A percentile compares a stretch with the other conserved stretches of the same genome.
These are phyloP conservation scores for Beauveria sp. DNA, from an alignment of 2,329 filamentous ascomycete genomes.

Conservation along the genomic window DNA sequence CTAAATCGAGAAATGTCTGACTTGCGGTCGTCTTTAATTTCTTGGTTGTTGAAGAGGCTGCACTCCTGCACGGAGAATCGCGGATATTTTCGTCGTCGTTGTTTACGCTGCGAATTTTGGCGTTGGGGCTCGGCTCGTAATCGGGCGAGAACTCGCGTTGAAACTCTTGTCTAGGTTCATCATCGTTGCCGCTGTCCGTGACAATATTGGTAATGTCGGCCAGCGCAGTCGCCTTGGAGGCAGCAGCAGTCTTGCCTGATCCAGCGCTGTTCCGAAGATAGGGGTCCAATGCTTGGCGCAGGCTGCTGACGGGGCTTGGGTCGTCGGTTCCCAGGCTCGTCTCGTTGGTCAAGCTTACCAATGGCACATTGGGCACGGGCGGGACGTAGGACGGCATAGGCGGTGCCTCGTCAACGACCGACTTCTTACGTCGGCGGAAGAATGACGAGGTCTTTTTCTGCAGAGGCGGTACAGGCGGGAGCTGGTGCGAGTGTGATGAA, in stretches of 20 bases:
- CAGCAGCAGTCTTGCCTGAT: slow-evolving; percentile 15
- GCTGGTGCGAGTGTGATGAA: slow-evolving; percentile 36
- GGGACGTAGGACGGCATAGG: slow-evolving; percentile 45
- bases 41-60: slow-evolving; percentile 24
- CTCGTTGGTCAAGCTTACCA: slow-evolving; percentile 17
- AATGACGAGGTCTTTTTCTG: slow-evolving; percentile 93
- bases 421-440: slow-evolving; percentile 90
- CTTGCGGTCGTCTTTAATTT: slow-evolving; percentile 16
- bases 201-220: slow-evolving; percentile 20
- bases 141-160: slow-evolving; percentile 64
- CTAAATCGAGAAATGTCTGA: slow-evolving; percentile 44
- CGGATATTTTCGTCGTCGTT: slow-evolving; percentile 30
- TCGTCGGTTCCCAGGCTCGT: slow-evolving; percentile 20
- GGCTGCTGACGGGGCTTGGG: slow-evolving; percentile 66
- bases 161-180: slow-evolving; percentile 26
- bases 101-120: slow-evolving; percentile 60
- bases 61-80: slow-evolving; percentile 18
- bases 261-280: slow-evolving; percentile 48
- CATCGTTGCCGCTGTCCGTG: slow-evolving; percentile 12
- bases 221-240: slow-evolving; percentile 19
- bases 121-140: slow-evolving; percentile 64
- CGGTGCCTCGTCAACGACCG: slow-evolving; percentile 62
- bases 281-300: slow-evolving; percentile 80
- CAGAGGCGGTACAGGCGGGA: slow-evolving; percentile 37
- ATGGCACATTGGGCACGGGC: slow-evolving; percentile 29